phyloP scores from a whole-genome alignment of 169 alveolate species.

The Cryptosporidium canis region DNA sequence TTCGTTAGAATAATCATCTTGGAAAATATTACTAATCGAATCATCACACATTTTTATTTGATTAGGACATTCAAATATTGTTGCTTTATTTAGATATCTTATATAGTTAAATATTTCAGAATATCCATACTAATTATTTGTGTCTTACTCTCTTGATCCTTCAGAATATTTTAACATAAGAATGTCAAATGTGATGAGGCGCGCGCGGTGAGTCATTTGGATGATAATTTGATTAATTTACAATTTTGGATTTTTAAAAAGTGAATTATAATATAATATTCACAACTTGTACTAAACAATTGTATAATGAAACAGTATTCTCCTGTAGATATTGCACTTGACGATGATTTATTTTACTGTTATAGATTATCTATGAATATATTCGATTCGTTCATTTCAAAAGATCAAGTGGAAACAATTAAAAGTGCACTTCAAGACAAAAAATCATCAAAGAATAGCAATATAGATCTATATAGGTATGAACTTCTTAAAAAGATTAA shows the following conservation, averaged over 20 bases:
- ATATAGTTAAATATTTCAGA: no score
- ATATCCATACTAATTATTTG: background rate
- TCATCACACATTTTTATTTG: no score
- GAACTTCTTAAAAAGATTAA: background rate
- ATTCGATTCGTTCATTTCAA: slow-evolving; percentile 18
- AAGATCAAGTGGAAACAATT: slow-evolving; percentile 3
- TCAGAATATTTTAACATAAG: background rate
- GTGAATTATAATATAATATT: background rate
- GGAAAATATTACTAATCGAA: no score
- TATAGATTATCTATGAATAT: slow-evolving; percentile 24
- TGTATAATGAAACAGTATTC: slow-evolving; percentile 10
- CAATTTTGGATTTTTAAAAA: background rate
- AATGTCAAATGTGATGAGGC: slow-evolving; percentile 7
- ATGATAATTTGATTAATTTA: no score
- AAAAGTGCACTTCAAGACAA: background rate
- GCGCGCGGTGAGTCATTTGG: no score
- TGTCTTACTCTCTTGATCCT: background rate
- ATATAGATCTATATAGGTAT: background rate
- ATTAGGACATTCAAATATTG: no score
- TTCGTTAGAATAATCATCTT: no score
- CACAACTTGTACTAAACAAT: background rate
- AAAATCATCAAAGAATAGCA: background rate
- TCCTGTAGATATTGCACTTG: slow-evolving; percentile 32
- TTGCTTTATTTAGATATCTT: no score
- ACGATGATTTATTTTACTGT: slow-evolving; percentile 32